phyloP scores from a whole-genome alignment of 495 filamentous ascomycete species.

The Daldinia childiae region DNA sequence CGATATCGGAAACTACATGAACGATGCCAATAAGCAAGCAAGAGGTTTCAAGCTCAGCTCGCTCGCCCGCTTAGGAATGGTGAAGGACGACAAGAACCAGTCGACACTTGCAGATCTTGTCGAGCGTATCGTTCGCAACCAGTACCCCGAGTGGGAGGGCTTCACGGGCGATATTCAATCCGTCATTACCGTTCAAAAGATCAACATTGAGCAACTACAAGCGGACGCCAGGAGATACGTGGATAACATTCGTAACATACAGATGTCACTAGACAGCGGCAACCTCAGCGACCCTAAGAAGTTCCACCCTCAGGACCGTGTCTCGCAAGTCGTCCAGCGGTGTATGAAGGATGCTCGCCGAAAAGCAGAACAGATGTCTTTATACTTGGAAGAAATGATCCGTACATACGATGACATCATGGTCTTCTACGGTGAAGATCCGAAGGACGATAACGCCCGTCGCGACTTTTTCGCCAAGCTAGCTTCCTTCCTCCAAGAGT shows the following conservation, averaged over 20 bases:
- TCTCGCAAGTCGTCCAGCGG: conserved; percentile 88
- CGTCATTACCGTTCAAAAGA: conserved; percentile 84
- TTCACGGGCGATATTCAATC: conserved; percentile 87
- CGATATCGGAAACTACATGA: conserved; percentile 99
- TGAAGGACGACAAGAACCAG: conserved; percentile 99
- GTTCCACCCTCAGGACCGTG: conserved; percentile 96
- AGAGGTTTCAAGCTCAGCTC: conserved; percentile 97
- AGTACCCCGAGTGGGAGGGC: conserved; percentile 94
- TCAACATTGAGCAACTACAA: conserved; percentile 93
- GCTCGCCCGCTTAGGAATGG: conserved; percentile 92
- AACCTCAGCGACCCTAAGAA: conserved; percentile 97
- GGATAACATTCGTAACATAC: conserved; percentile 92
- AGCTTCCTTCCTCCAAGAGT: conserved; percentile 89
- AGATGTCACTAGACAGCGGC: conserved; percentile 88
- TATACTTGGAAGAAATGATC: conserved; percentile 93
- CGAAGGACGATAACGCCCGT: conserved; percentile 88
- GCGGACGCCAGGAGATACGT: conserved; percentile 93
- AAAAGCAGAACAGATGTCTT: conserved; percentile 94
- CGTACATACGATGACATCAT: conserved; percentile 95
- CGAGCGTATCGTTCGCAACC: conserved; percentile 95
- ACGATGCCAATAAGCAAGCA: conserved; percentile 97
- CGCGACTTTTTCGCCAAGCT: conserved; percentile 97
- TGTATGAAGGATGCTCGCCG: conserved; percentile 95
- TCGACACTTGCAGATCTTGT: conserved; percentile 95
- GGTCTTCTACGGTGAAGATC: conserved; percentile 96